These are phyloP conservation scores for Tetrahymena borealis DNA, from an alignment of 73 alveolate species.

Conservation along the genomic window DNA sequence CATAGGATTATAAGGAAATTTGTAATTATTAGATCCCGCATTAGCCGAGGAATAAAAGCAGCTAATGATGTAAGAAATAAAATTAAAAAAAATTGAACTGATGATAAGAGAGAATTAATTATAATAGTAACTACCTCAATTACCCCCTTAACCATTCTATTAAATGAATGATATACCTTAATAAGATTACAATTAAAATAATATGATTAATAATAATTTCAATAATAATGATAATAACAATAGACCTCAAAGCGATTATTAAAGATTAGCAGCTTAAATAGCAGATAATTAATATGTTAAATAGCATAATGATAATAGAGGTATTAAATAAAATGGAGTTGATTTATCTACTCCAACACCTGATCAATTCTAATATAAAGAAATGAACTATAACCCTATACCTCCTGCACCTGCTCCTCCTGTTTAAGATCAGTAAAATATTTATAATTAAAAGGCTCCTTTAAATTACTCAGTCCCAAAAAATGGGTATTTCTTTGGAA, in stretches of 20 bases:
- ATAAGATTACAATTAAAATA: too few species aligned
- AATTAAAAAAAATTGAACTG: background rate
- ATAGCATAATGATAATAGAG: background rate
- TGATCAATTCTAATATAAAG: background rate
- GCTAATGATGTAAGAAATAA: background rate
- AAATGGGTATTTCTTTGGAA: background rate
- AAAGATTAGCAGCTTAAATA: background rate
- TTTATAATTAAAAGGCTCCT: background rate
- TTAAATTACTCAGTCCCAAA: background rate
- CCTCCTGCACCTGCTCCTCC: slow-evolving; percentile 1
- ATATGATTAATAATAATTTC: background rate
- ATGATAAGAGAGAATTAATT: background rate
- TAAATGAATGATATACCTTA: too few species aligned
- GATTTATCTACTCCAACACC: background rate
- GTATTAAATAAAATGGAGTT: background rate
- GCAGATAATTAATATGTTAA: background rate
- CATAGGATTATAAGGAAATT: too few species aligned
- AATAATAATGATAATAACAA: background rate
- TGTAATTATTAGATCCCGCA: background rate
- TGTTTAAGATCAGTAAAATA: background rate
- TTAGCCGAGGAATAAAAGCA: background rate
- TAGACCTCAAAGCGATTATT: background rate
- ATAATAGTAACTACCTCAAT: too few species aligned
- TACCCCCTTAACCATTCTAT: too few species aligned
- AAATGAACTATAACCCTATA: background rate